Evolutionary conservation across 2,329 filamentous ascomycete genomes (phyloP), one percentile per base, ranked within the genome.

Genomic region (Aschersonia sp.): DNA sequence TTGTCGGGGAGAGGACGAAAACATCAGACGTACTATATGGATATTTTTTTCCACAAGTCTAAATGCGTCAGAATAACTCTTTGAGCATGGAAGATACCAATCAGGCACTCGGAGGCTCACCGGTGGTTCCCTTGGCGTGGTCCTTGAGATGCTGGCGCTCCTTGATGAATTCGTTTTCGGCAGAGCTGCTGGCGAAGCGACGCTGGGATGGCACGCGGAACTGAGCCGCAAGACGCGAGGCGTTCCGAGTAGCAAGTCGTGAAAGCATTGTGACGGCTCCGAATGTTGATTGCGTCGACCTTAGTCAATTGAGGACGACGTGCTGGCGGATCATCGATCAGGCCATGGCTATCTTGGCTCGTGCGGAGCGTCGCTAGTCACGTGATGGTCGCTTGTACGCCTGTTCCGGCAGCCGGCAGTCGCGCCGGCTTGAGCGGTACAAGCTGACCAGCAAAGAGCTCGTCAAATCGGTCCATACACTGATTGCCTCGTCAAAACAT

Each of bases 41-140:
- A 92, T 61, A 97, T 83, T 77, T 94, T 97, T 70, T 80, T 82
- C 92, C 92, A 98, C 61, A 95, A 80, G 61, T 88, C 91, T 95
- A 63, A 48, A 47, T 42, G 48, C 47, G 45, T 43, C 47, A 43
- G 40, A 12, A 28, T 12, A n/a, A 20, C 40, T n/a, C 9, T 9
- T 12, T 3, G 7, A 42, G 20, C 20, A 20, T 20, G 20, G 6
- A 38, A 38, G 32, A 38, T 10, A 38, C 5, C 12, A 38, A 5
- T 30, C n/a, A 32, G 4, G 41, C 30, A 3, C 40, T 35, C 43
- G 10, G 31, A 40, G 30, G 77, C 84, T 66, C 65, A 96, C 89
- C 84, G 68, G 84, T 85, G 57, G 87, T 92, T 62, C 77, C 77
- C 57, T 75, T 80, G 61, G 92, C 92, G 69, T 98, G 92, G 59